Percentiles rank a stretch among this genome's conserved stretches.
Conservation (phyloP, 1,284 basidiomycete genomes). For the Ceratobasidium sp. region DNA sequence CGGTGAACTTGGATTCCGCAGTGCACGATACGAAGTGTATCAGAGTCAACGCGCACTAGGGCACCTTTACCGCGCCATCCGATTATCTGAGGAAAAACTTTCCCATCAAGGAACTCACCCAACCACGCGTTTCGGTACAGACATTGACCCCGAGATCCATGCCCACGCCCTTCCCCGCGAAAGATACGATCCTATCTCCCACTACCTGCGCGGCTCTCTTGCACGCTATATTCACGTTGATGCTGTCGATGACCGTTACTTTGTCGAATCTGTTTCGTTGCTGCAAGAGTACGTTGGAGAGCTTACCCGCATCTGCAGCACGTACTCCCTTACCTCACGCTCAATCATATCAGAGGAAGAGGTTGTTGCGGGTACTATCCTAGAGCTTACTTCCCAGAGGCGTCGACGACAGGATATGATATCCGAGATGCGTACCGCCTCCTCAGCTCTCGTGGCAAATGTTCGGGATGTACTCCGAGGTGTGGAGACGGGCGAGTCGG, state of each 20-base stretch:
- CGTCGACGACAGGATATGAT: slow-evolving; percentile 65
- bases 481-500: slow-evolving; percentile 46
- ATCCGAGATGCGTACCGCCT: slow-evolving; percentile 66
- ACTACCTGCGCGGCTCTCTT: slow-evolving; percentile 22
- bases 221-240: slow-evolving; percentile 23
- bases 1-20: slow-evolving; percentile 57
- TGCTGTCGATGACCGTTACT: not conserved
- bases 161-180: slow-evolving; percentile 50
- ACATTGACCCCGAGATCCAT: slow-evolving; percentile 50
- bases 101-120: slow-evolving; percentile 34
- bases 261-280: slow-evolving; percentile 49
- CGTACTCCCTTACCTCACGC: slow-evolving; percentile 66
- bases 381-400: slow-evolving; percentile 63
- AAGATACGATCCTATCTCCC: slow-evolving; percentile 47
- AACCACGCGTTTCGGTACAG: slow-evolving; percentile 41
- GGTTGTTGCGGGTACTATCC: slow-evolving; percentile 71
- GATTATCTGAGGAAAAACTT: slow-evolving; percentile 52
- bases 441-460: slow-evolving; percentile 46
- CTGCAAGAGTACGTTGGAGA: slow-evolving; percentile 66
- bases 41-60: slow-evolving; percentile 67
- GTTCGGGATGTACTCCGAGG: slow-evolving; percentile 40
- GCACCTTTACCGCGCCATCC: slow-evolving; percentile 66
- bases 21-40: slow-evolving; percentile 57
- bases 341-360: slow-evolving; percentile 72
- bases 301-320: slow-evolving; percentile 69